Percentiles rank a stretch among this genome's conserved stretches.
Evolutionary conservation across 176 grass and related monocot genomes (phyloP).

Genomic region (Miscanthus lutarioriparius): DNA sequence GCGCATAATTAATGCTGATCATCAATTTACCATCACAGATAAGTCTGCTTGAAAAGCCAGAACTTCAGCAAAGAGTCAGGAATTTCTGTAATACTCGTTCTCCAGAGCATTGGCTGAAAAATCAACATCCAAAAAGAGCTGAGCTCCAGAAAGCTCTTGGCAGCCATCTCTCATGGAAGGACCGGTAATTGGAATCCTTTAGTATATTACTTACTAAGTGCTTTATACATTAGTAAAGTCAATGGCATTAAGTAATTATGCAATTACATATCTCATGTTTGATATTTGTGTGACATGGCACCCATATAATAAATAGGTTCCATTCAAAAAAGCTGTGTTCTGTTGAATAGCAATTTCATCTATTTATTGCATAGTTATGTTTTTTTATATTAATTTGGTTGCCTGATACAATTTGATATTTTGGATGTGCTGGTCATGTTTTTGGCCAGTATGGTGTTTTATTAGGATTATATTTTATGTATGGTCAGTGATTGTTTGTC

Average conservation of each 20-base stretch:
- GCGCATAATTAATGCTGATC: constrained; percentile 9
- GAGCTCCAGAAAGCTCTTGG: constrained; percentile 99
- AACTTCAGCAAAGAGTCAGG: constrained; percentile 92
- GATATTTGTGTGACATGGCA: background rate
- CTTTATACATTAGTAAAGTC: constrained; percentile 24
- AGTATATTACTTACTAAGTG: constrained; percentile 1
- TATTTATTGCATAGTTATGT: background rate
- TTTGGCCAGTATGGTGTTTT: background rate
- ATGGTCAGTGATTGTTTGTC: constrained; percentile 12
- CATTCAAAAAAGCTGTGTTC: background rate
- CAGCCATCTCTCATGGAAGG: constrained; percentile 98
- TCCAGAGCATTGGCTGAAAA: constrained; percentile 92
- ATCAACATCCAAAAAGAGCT: constrained; percentile 92
- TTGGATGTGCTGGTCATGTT: background rate
- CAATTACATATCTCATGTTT: constrained; percentile 16
- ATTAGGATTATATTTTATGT: background rate
- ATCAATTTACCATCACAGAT: constrained; percentile 62
- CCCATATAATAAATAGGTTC: constrained; percentile 6
- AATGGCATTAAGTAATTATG: constrained; percentile 8
- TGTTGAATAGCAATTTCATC: background rate
- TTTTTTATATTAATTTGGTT: constrained; percentile 24
- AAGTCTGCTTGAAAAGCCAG: constrained; percentile 82
- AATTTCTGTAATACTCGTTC: constrained; percentile 65
- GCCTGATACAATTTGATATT: constrained; percentile 1
- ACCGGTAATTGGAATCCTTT: constrained; percentile 70